A percentile compares a stretch with the other conserved stretches of the same genome.
Evolutionary conservation across 2,329 filamentous ascomycete species (phyloP).

Genomic region (Chaetomium sp.): DNA sequence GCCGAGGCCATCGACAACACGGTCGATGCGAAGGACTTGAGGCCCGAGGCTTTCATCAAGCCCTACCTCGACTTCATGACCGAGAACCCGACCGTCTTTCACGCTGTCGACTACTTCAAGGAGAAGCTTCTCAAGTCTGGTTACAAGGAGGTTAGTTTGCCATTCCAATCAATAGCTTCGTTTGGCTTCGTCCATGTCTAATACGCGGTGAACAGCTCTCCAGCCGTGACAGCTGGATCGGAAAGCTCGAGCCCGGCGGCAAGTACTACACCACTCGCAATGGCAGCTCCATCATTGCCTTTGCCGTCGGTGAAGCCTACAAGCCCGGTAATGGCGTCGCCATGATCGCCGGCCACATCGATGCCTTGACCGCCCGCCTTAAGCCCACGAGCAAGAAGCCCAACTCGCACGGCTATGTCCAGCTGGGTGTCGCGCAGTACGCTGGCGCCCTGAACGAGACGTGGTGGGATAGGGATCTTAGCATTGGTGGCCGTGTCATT

Average conservation of each 20-base stretch:
- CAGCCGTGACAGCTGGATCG: slow-evolving; percentile 75
- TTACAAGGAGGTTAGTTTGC: slow-evolving; percentile 65
- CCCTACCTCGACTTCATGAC: slow-evolving; percentile 87
- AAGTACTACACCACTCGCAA: slow-evolving; percentile 91
- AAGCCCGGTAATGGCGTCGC: slow-evolving; percentile 82
- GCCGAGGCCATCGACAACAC: slow-evolving; percentile 21
- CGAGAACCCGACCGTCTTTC: slow-evolving; percentile 90
- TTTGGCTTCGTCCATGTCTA: not conserved
- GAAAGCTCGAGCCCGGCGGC: slow-evolving; percentile 72
- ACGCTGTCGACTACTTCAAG: slow-evolving; percentile 79
- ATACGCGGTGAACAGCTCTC: slow-evolving; percentile 58
- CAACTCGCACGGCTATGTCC: slow-evolving; percentile 81
- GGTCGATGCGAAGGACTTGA: slow-evolving; percentile 39
- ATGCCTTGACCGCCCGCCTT: slow-evolving; percentile 84
- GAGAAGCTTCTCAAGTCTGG: slow-evolving; percentile 70
- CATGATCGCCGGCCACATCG: slow-evolving; percentile 89
- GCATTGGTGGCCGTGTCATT: slow-evolving; percentile 85
- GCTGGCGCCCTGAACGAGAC: slow-evolving; percentile 84
- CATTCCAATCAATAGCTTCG: not conserved
- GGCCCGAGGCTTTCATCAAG: slow-evolving; percentile 70
- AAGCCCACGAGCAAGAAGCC: slow-evolving; percentile 88
- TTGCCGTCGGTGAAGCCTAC: slow-evolving; percentile 79
- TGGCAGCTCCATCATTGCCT: slow-evolving; percentile 81
- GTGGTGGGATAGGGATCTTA: slow-evolving; percentile 96
- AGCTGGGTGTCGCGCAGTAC: slow-evolving; percentile 91